phyloP scores from a whole-genome alignment of 129 eudicot species.

The Tagetes erecta region DNA sequence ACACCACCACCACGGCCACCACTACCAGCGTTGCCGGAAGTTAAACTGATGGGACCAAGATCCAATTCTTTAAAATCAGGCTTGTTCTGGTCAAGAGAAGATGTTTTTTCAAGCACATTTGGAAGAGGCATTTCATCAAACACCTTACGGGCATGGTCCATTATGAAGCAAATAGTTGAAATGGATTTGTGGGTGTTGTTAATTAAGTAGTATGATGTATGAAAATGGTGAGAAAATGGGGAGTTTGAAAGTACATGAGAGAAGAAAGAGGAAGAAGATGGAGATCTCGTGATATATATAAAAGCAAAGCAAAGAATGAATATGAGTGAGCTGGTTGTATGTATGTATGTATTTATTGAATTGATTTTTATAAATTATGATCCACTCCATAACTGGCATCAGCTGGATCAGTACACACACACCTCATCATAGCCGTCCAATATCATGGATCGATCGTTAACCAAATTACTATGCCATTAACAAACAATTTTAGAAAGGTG shows the following conservation, averaged over 20 bases:
- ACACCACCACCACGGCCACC: not conserved
- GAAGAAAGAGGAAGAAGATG: slow-evolving; percentile 33
- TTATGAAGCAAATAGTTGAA: slow-evolving; percentile 3
- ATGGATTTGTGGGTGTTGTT: not conserved
- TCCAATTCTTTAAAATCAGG: slow-evolving; percentile 57
- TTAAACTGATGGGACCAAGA: slow-evolving; percentile 30
- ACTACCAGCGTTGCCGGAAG: not conserved
- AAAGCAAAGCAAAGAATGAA: slow-evolving; percentile 44
- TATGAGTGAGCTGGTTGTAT: slow-evolving; percentile 35
- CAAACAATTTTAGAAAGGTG: not conserved
- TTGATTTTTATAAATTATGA: slow-evolving; percentile 11
- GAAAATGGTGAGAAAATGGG: not conserved
- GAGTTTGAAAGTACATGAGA: slow-evolving; percentile 25
- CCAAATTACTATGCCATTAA: too few species aligned
- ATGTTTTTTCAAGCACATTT: slow-evolving; percentile 24
- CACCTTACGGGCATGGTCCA: slow-evolving; percentile 44
- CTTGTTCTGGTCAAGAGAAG: slow-evolving; percentile 43
- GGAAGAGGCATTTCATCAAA: slow-evolving; percentile 39
- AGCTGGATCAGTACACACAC: slow-evolving; percentile 29
- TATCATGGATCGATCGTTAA: not conserved
- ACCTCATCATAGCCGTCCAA: slow-evolving; percentile 34
- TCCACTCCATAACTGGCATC: slow-evolving; percentile 33
- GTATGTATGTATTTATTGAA: slow-evolving; percentile 25
- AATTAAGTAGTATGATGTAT: too few species aligned
- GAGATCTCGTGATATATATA: slow-evolving; percentile 54